Percentiles rank a stretch among this genome's conserved stretches.
Evolutionary conservation across 2,329 filamentous ascomycete genomes (phyloP).

Genomic region (Lachnellula willkommii): DNA sequence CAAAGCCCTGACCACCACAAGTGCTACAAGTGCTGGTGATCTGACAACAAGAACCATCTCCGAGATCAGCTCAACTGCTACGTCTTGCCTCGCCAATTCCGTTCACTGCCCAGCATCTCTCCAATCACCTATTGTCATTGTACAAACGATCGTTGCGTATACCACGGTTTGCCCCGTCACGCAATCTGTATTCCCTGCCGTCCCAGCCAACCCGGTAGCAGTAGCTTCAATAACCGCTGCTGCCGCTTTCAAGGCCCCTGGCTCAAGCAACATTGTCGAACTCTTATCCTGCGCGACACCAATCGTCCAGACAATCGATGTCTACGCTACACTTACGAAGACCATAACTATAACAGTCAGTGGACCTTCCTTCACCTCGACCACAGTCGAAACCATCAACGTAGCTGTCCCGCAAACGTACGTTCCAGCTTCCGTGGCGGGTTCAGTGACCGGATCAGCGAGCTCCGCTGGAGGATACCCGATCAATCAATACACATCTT

Average conservation of each 20-base stretch:
- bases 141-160: constrained; percentile 5
- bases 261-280: not conserved
- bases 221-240: not conserved
- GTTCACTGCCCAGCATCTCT: not conserved
- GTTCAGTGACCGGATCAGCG: too few species aligned
- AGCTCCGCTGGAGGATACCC: too few species aligned
- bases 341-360: not conserved
- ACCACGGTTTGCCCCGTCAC: constrained; percentile 12
- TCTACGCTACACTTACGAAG: not conserved
- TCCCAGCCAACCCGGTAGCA: not conserved
- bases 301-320: constrained; percentile 4
- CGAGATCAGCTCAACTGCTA: constrained; percentile 1
- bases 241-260: not conserved
- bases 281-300: not conserved
- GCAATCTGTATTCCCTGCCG: not conserved
- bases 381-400: too few species aligned
- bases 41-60: constrained; percentile 6
- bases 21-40: not conserved
- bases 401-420: too few species aligned
- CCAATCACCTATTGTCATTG: not conserved
- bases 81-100: not conserved
- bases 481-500: too few species aligned
- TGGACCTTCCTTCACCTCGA: too few species aligned
- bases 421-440: too few species aligned
- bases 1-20: too few species aligned